These are phyloP conservation scores for Ramalina peruviana DNA, from an alignment of 495 filamentous ascomycete genomes.

Conservation along the genomic window DNA sequence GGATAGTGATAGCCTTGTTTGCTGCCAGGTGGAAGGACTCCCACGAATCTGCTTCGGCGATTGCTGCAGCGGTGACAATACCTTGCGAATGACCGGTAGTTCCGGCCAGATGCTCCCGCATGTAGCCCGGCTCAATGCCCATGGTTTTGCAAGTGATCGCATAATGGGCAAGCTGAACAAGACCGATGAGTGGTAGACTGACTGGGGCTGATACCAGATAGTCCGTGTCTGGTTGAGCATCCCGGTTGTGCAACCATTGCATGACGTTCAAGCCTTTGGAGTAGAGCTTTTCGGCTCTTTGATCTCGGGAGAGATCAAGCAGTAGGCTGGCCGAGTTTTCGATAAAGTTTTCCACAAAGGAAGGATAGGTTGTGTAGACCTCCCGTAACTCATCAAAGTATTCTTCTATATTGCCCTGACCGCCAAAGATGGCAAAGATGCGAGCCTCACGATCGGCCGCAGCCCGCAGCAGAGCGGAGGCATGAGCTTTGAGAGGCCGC, in stretches of 20 bases:
- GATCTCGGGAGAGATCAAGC: constrained; percentile 68
- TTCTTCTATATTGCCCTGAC: constrained; percentile 98
- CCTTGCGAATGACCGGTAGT: constrained; percentile 97
- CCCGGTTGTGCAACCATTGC: constrained; percentile 75
- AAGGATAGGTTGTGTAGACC: constrained; percentile 78
- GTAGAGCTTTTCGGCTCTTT: constrained; percentile 85
- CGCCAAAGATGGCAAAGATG: constrained; percentile 88
- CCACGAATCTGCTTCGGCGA: constrained; percentile 78
- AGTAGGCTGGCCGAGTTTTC: constrained; percentile 65
- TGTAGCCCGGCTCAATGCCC: constrained; percentile 71
- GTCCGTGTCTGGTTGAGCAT: constrained; percentile 82
- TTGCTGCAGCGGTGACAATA: constrained; percentile 83
- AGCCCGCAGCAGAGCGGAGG: constrained; percentile 84
- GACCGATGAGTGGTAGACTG: constrained; percentile 88
- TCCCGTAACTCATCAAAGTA: constrained; percentile 96
- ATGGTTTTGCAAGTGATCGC: constrained; percentile 81
- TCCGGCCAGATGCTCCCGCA: constrained; percentile 67
- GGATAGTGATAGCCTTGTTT: constrained; percentile 66
- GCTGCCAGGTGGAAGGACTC: constrained; percentile 70
- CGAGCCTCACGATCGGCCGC: constrained; percentile 63
- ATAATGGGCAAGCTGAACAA: constrained; percentile 91
- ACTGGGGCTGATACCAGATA: constrained; percentile 96
- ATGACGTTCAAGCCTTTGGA: constrained; percentile 89
- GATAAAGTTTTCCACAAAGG: constrained; percentile 77
- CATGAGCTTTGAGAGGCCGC: constrained; percentile 71